Evolutionary conservation across 495 filamentous ascomycete genomes (phyloP).

Genomic region (Aspergillus conjunctus): DNA sequence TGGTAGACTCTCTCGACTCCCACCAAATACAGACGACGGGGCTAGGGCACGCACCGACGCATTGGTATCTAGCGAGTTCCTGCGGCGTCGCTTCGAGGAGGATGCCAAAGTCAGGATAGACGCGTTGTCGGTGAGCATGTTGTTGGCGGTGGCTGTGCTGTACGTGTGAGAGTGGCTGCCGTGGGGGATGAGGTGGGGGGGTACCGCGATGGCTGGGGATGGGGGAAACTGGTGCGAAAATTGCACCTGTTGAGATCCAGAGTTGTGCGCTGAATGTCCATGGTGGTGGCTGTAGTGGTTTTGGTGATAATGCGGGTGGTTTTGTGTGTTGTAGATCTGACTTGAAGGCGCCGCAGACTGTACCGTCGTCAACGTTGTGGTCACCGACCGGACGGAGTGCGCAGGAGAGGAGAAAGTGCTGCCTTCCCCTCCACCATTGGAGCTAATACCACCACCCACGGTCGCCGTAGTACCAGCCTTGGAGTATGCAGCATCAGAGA

Average conservation of each 20-base stretch:
- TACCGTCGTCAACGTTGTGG: constrained; percentile 94
- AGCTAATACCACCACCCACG: constrained; percentile 61
- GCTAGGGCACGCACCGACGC: constrained; percentile 91
- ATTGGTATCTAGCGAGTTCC: constrained; percentile 92
- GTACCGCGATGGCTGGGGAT: constrained; percentile 75
- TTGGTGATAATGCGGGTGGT: constrained; percentile 41
- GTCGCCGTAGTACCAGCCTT: constrained; percentile 76
- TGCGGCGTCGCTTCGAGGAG: constrained; percentile 84
- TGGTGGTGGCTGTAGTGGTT: constrained; percentile 45
- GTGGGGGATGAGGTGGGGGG: constrained; percentile 69
- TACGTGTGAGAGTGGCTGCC: constrained; percentile 81
- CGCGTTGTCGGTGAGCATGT: constrained; percentile 89
- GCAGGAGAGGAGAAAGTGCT: constrained; percentile 95
- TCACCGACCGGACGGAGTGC: constrained; percentile 86
- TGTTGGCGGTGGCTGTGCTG: constrained; percentile 85
- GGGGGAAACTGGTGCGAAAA: constrained; percentile 92
- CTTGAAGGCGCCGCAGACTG: constrained; percentile 80
- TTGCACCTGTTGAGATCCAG: constrained; percentile 59
- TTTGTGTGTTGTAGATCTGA: constrained; percentile 50
- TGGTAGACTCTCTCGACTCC: constrained; percentile 83
- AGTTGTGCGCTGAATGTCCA: constrained; percentile 46
- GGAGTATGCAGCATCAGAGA: constrained; percentile 75
- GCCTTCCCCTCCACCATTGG: constrained; percentile 67
- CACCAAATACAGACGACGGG: constrained; percentile 89
- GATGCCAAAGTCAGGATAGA: constrained; percentile 96